A percentile compares a stretch with the other conserved stretches of the same genome.
phyloP scores from a whole-genome alignment of 1,284 basidiomycete genomes.

The Ceratobasidium papillatum region DNA sequence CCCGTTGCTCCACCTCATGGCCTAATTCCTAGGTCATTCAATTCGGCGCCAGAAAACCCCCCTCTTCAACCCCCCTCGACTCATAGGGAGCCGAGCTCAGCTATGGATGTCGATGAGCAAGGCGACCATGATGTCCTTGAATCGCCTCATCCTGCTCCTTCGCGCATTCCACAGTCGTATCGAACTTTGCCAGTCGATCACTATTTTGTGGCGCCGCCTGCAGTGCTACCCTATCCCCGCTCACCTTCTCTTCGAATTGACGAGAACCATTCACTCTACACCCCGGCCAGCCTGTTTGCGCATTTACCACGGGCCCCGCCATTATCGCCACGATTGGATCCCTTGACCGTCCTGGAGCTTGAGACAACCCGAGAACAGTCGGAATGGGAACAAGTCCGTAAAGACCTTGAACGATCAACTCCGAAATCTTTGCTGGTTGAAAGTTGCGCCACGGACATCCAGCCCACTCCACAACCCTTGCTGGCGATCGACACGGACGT shows the following conservation, averaged over 20 bases:
- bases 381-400: slow-evolving; percentile 24
- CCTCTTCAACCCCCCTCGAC: background rate
- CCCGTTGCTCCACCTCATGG: background rate
- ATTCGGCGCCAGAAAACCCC: background rate
- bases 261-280: slow-evolving; percentile 10
- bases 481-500: background rate
- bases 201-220: slow-evolving; percentile 27
- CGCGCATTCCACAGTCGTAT: slow-evolving; percentile 10
- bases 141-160: background rate
- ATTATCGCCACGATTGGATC: slow-evolving; percentile 12
- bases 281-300: background rate
- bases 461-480: background rate
- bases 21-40: too few relatives aligned
- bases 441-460: background rate
- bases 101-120: slow-evolving; percentile 17
- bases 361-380: slow-evolving; percentile 13
- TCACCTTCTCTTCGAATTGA: slow-evolving; percentile 9
- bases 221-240: slow-evolving; percentile 12
- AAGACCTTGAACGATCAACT: background rate
- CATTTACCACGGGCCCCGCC: slow-evolving; percentile 21
- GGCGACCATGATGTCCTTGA: background rate
- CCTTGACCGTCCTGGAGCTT: background rate
- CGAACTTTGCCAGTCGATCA: slow-evolving; percentile 1
- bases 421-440: background rate
- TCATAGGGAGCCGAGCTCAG: background rate